A percentile compares a stretch with the other conserved stretches of the same genome.
Conservation (phyloP, 768 basidiomycete species). For the Termitomyces sp. region DNA sequence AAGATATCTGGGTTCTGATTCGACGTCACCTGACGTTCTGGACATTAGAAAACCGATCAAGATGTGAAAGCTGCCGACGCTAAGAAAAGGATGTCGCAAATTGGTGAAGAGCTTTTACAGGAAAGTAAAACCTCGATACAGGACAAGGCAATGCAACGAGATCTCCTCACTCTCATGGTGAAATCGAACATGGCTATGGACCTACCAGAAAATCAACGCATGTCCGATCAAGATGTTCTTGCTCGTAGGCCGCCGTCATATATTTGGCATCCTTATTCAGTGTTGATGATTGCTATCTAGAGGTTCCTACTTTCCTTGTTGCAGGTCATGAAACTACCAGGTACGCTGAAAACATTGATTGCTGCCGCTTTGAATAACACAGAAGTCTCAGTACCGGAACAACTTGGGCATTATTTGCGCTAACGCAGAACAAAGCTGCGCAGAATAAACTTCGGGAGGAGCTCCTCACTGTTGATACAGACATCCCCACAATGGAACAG, state of each 20-base stretch:
- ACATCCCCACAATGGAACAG: slow-evolving; percentile 67
- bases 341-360: slow-evolving; percentile 18
- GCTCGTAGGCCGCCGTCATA: slow-evolving; percentile 9
- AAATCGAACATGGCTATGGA: slow-evolving; percentile 54
- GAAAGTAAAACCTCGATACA: slow-evolving; percentile 36
- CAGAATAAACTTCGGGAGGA: slow-evolving; percentile 61
- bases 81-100: slow-evolving; percentile 32
- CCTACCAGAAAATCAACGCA: slow-evolving; percentile 13
- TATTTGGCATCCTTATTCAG: not conserved
- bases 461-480: slow-evolving; percentile 44
- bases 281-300: slow-evolving; percentile 20
- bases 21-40: not conserved
- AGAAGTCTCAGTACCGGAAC: slow-evolving; percentile 34
- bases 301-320: slow-evolving; percentile 46
- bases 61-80: slow-evolving; percentile 18
- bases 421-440: slow-evolving; percentile 42
- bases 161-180: slow-evolving; percentile 43
- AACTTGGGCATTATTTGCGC: slow-evolving; percentile 58
- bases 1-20: no score
- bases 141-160: slow-evolving; percentile 29
- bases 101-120: slow-evolving; percentile 37
- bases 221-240: slow-evolving; percentile 18
- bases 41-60: slow-evolving; percentile 16
- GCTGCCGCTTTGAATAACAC: no score
- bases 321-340: slow-evolving; percentile 49